phyloP scores from a whole-genome alignment of 1,139 yeast genomes.

The Blastobotrys petasosporus region DNA sequence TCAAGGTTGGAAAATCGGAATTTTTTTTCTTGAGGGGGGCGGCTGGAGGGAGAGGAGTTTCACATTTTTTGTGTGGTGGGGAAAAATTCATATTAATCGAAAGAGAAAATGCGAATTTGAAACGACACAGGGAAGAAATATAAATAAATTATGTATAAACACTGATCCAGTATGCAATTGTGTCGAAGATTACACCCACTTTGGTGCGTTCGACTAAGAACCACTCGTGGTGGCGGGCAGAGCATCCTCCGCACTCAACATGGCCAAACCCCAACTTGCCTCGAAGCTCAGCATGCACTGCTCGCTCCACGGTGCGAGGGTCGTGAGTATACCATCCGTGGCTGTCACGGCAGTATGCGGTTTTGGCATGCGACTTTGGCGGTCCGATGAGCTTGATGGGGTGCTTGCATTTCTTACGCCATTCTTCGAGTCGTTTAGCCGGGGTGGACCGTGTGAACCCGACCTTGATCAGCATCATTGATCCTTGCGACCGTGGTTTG shows the following conservation, averaged over 20 bases:
- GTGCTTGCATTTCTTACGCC: slow-evolving; percentile 29
- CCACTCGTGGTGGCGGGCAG: slow-evolving; percentile 27
- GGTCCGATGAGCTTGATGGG: slow-evolving; percentile 19
- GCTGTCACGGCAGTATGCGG: too few relatives aligned
- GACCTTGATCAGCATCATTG: slow-evolving; percentile 26
- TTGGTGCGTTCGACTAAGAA: slow-evolving; percentile 24
- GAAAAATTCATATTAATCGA: too few relatives aligned
- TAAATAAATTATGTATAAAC: slow-evolving; percentile 1
- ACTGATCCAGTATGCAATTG: slow-evolving; percentile 14
- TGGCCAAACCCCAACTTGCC: slow-evolving; percentile 25
- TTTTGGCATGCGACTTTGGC: slow-evolving; percentile 4
- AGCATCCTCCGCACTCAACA: slow-evolving; percentile 30
- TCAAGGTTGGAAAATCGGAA: too few relatives aligned
- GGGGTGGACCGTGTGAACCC: slow-evolving; percentile 30
- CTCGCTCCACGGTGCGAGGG: slow-evolving; percentile 23
- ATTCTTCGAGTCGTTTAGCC: slow-evolving; percentile 23
- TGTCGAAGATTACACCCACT: slow-evolving; percentile 11
- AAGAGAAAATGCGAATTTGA: too few relatives aligned
- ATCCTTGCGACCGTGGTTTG: not conserved
- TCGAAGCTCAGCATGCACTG: slow-evolving; percentile 23
- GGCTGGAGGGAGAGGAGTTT: too few relatives aligned
- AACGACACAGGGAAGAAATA: too few relatives aligned
- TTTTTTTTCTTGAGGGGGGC: too few relatives aligned
- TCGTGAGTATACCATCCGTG: slow-evolving; percentile 25
- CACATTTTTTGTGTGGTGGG: too few relatives aligned